Percentiles rank a stretch among this genome's conserved stretches.
phyloP scores from a whole-genome alignment of 345 rosid species.

The Salix suchowensis region DNA sequence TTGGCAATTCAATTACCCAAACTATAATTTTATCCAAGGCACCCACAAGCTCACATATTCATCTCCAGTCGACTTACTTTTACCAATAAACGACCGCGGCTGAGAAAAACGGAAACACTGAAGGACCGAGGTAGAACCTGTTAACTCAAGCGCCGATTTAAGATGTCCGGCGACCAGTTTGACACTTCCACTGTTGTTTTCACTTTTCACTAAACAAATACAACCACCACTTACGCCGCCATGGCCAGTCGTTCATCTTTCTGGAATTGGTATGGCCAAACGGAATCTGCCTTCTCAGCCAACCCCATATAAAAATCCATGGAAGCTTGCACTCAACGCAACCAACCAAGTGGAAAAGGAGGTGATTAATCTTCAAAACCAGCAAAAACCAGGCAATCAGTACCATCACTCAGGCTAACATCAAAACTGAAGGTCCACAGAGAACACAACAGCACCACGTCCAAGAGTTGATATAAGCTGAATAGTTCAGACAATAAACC shows the following conservation, averaged over 20 bases:
- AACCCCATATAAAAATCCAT: neutral
- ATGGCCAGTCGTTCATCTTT: neutral
- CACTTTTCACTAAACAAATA: neutral
- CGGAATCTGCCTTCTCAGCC: neutral
- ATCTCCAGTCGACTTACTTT: no score
- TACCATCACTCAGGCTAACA: neutral
- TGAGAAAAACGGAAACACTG: no score
- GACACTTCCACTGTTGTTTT: neutral
- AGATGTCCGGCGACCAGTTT: neutral
- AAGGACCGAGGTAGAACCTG: neutral
- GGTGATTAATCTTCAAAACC: neutral
- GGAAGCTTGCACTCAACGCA: neutral
- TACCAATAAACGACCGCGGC: no score
- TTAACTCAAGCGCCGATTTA: neutral
- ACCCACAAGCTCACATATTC: no score
- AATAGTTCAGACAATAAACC: slow-evolving; percentile 13
- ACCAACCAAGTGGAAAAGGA: neutral
- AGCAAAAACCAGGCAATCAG: neutral
- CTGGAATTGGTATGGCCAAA: neutral
- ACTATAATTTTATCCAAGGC: no score
- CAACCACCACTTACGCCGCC: neutral
- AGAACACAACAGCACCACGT: neutral
- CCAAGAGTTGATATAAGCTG: neutral
- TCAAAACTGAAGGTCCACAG: neutral
- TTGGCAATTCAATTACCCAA: no score